These are phyloP conservation scores for Aaosphaeria pasadenensis DNA, from an alignment of 2,329 filamentous ascomycete genomes.

Conservation along the genomic window DNA sequence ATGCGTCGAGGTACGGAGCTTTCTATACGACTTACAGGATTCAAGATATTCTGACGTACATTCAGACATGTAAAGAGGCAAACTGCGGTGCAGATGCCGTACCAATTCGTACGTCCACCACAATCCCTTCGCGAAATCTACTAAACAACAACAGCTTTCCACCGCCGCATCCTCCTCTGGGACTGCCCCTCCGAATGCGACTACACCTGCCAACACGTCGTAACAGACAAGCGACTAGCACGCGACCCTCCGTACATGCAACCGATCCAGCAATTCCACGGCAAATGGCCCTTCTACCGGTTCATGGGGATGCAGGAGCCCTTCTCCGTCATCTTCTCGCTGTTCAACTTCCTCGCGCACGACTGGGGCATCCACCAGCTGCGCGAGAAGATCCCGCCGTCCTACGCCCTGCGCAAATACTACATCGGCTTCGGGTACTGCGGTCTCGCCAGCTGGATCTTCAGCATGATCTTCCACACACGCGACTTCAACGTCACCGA, in stretches of 20 bases:
- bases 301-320: constrained; percentile 93
- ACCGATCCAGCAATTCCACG: constrained; percentile 86
- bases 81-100: constrained; percentile 69
- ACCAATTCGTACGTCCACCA: constrained; percentile 63
- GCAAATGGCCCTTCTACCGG: constrained; percentile 96
- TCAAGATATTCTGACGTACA: neutral
- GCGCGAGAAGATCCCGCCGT: constrained; percentile 64
- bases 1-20: constrained; percentile 70
- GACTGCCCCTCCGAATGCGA: constrained; percentile 92
- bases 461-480: constrained; percentile 89
- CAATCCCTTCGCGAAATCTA: neutral
- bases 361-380: constrained; percentile 71
- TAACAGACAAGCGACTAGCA: constrained; percentile 69
- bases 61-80: constrained; percentile 72
- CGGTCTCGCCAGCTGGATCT: constrained; percentile 79
- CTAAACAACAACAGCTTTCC: constrained; percentile 59
- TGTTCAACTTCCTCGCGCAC: constrained; percentile 88
- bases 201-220: constrained; percentile 93
- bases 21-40: neutral
- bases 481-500: constrained; percentile 84
- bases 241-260: constrained; percentile 61
- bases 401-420: constrained; percentile 75
- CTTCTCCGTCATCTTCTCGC: constrained; percentile 86
- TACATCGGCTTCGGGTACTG: constrained; percentile 79
- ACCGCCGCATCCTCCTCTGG: constrained; percentile 87